Conservation (phyloP, 345 rosid genomes). For the Brassica napus region Da-Ae NC_063452.1:42166001-42166500, state of each 20-base stretch:
- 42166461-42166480: too few species aligned
- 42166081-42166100: constrained; percentile 9
- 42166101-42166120: constrained; percentile 10
- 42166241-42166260: background rate
- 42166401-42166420: background rate
- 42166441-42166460: too few species aligned
- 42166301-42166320: too few species aligned
- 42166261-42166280: too few species aligned
- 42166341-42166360: too few species aligned
- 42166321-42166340: too few species aligned
- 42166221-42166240: background rate
- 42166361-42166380: background rate
- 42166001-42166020: constrained; percentile 27
- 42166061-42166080: background rate
- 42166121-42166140: constrained; percentile 1
- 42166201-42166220: background rate
- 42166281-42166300: too few species aligned
- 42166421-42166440: background rate
- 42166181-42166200: constrained; percentile 4
- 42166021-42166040: constrained; percentile 1
- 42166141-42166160: constrained; percentile 9
- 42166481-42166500: too few species aligned
- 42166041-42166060: background rate
- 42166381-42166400: background rate
- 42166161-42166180: constrained; percentile 1